phyloP scores from a whole-genome alignment of 768 basidiomycete species.

The Suillus occidentalis region DNA sequence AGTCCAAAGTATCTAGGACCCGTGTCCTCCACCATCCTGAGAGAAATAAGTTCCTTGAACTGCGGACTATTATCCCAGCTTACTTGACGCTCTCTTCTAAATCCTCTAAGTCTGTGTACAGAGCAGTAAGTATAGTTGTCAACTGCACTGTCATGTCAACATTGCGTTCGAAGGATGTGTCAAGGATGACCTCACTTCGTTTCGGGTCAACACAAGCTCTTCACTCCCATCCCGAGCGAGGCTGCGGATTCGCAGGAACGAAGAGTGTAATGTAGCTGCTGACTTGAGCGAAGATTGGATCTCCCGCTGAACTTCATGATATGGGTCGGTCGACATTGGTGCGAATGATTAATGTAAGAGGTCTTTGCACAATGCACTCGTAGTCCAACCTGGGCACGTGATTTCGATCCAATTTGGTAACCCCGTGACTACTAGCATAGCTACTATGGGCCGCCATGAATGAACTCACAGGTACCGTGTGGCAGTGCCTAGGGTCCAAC shows the following conservation, averaged over 20 bases:
- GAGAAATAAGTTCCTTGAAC: constrained; percentile 11
- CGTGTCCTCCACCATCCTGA: constrained; percentile 82
- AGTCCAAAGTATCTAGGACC: constrained; percentile 86
- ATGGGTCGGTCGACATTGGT: constrained; percentile 79
- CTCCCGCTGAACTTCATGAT: constrained; percentile 84
- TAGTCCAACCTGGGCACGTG: background rate
- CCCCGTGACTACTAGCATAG: too few relatives aligned
- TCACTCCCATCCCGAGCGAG: constrained; percentile 75
- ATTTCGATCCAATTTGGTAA: constrained; percentile 2
- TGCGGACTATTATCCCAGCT: constrained; percentile 19
- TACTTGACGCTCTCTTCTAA: constrained; percentile 93
- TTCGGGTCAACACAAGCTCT: constrained; percentile 76
- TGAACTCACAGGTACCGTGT: too few relatives aligned
- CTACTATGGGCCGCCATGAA: too few relatives aligned
- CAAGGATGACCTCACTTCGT: constrained; percentile 52
- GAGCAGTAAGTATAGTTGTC: constrained; percentile 68
- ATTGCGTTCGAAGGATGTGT: background rate
- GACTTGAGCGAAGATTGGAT: constrained; percentile 74
- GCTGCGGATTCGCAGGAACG: constrained; percentile 75
- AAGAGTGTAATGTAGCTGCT: constrained; percentile 68
- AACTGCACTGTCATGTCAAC: constrained; percentile 44
- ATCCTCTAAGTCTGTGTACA: constrained; percentile 89
- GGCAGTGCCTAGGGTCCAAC: too few relatives aligned
- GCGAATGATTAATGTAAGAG: background rate
- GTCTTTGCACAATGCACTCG: background rate